Evolutionary conservation across 176 grass and related monocot genomes (phyloP).

Genomic region (Pharus latifolius): DNA sequence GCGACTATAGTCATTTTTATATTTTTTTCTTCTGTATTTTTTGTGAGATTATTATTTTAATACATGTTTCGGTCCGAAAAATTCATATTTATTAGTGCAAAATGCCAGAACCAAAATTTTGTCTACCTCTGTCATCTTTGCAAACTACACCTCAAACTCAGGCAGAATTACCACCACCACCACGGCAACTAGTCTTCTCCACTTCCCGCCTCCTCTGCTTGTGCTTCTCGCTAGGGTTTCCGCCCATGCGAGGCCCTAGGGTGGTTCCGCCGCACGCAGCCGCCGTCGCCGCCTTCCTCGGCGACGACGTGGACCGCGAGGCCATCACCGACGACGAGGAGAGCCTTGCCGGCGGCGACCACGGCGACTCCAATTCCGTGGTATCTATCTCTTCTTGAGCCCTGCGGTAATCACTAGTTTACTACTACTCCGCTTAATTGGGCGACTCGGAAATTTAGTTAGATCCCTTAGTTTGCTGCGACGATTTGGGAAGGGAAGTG

Average conservation of each 20-base stretch:
- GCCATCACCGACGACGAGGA: conserved; percentile 37
- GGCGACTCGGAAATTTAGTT: not conserved
- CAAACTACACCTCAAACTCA: no score
- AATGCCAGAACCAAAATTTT: no score
- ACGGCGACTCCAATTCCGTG: conserved; percentile 69
- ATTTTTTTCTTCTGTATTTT: no score
- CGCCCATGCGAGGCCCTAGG: not conserved
- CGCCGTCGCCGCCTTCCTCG: not conserved
- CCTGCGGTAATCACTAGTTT: no score
- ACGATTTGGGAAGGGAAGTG: not conserved
- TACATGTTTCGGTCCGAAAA: no score
- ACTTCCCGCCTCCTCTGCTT: not conserved
- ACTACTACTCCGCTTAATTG: no score
- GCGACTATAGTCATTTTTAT: no score
- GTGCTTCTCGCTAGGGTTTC: conserved; percentile 8
- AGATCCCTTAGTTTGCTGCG: not conserved
- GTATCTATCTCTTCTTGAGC: conserved; percentile 6
- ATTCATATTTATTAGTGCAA: no score
- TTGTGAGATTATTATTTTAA: no score
- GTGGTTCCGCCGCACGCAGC: not conserved
- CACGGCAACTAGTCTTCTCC: not conserved
- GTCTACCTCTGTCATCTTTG: no score
- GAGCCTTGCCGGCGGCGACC: conserved; percentile 41
- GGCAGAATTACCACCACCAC: no score
- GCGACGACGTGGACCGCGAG: conserved; percentile 46